Base-by-base conservation (phyloP, 768 basidiomycete genomes). In the Leccinum boreale region DNA sequence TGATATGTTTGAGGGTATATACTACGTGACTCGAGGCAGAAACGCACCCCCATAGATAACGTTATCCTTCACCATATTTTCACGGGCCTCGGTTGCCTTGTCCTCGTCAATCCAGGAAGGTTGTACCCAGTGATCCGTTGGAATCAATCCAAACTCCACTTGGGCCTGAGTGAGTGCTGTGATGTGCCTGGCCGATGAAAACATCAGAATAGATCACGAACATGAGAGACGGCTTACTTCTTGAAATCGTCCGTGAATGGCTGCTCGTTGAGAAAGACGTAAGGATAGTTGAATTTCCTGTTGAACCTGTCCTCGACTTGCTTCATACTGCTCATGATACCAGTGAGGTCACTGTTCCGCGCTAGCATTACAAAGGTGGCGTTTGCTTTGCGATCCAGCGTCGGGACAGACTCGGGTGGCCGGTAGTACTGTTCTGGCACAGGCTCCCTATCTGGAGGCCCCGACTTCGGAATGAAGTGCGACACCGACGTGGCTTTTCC, bases 301-400 rank as follows among this genome's bases (percentile, higher is more conserved):
- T 98, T 98, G 76, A 97, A 97, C 42, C 89, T 78, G 67, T 92
- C 88, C 74, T 98, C 96, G 74, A 93, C 73, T 70, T 89, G 82
- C 60, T 81, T 81, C 62, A 94, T 85, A 61, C 86, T 87, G 39
- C 74, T 73, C 53, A 89, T 72, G 46, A 86, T 81, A 17, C 80
- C 78, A n/a, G 78, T 61, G 7, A 87, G 62, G 58, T 91, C 89
- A 31, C 74, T 73, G 67, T 90, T 91, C 44, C 87, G 78, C 39
- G 83, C 86, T 46, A 98, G 83, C 62, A 92, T 81, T 50, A 92
- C 92, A 67, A 94, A 87, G 4, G 83, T 85, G 24, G 92, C 92
- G 68, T 91, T 93, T 3, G 89, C 90, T 67, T 82, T 91, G 39
- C 85, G 78, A n/a, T 74, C 78, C 42, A 75, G 76, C 1, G 73